Conservation (phyloP, 768 basidiomycete genomes). For the Favolaschia claudopus region DNA sequence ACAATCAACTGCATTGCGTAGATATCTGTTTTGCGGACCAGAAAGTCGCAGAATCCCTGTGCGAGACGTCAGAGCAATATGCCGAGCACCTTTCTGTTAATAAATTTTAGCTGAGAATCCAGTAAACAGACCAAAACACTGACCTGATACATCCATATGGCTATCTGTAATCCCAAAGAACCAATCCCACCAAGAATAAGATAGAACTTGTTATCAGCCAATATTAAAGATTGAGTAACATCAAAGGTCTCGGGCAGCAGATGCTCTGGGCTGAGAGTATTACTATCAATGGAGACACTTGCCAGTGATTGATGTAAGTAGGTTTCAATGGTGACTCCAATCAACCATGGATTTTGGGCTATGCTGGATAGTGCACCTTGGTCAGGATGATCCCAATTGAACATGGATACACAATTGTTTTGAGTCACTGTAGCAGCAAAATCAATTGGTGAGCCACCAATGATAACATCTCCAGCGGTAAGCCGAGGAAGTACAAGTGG, state of each 20-base stretch:
- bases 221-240: constrained; percentile 11
- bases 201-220: constrained; percentile 41
- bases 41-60: constrained; percentile 35
- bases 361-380: constrained; percentile 2
- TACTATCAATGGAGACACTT: not conserved
- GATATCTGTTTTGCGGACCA: constrained; percentile 32
- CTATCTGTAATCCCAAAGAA: constrained; percentile 44
- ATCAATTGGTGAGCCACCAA: no score
- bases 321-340: not conserved
- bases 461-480: no score
- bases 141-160: constrained; percentile 52
- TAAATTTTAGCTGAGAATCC: not conserved
- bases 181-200: constrained; percentile 49
- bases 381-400: constrained; percentile 12
- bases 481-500: not conserved
- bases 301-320: not conserved
- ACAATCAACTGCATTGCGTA: constrained; percentile 38
- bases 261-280: constrained; percentile 10
- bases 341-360: not conserved
- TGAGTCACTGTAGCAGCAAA: not conserved
- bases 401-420: not conserved
- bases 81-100: constrained; percentile 43
- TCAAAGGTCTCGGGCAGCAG: not conserved
- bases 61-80: constrained; percentile 47
- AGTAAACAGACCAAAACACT: not conserved